Evolutionary conservation across 371 early-diverging fungal genomes (phyloP), one percentile per base, ranked within the genome.

Genomic region (Basidiobolus heterosporus): DNA sequence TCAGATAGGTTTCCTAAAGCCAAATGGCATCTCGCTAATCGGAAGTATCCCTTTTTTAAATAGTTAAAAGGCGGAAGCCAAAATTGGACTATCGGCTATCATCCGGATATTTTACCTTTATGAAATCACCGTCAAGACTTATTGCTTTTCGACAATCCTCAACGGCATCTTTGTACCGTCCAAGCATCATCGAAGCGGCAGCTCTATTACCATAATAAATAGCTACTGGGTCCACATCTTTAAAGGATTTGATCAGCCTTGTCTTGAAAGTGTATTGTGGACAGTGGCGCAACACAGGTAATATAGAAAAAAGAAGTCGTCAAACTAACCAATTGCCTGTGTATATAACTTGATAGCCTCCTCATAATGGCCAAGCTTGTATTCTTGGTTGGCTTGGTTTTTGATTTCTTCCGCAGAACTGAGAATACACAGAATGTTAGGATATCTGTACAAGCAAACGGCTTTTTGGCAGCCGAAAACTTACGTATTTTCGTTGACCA

Each of bases 291-390:
- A 41, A 41, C 20, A 41, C 17, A 1, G 20, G 20, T 18, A 7
- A 41, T 11, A 41, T 20, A 6, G 16, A n/a, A 40, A 15, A 37
- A 37, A 35, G 36, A 35, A 36, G 9, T n/a, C 16, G 3, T 46
- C 19, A 36, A 35, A 49, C 38, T 56, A 62, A 67, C 69, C 83
- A 47, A 80, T 78, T 0, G 78, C 69, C 50, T 75, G 55, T 0
- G 74, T 70, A 61, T 96, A 96, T 11, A 66, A 60, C 5, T 53
- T 55, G 37, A 81, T 82, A 0, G 95, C 90, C 7, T 83, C 84
- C 19, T 66, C 78, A 63, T 75, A 92, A 57, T 91, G 89, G 0
- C 95, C 94, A 18, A 80, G 65, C 56, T 88, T 91, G 65, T 86
- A 94, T 17, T 58, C 54, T 9, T 73, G 79, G 54, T 91, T 93